A percentile compares a stretch with the other conserved stretches of the same genome.
phyloP scores from a whole-genome alignment of 306 rosid genomes.

The Trifolium fragiferum region DNA sequence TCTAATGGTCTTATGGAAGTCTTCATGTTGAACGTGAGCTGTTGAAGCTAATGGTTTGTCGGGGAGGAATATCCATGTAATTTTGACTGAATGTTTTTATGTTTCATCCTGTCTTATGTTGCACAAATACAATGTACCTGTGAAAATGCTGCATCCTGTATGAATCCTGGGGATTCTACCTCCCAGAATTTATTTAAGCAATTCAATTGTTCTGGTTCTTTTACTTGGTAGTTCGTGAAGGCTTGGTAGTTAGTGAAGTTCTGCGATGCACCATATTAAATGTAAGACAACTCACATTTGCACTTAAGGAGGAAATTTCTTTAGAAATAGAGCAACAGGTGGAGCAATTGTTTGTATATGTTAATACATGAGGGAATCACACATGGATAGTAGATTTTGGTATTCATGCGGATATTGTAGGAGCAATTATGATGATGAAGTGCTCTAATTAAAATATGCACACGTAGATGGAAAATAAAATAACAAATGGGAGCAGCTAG shows the following conservation, averaged over 20 bases:
- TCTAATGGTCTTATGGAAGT: slow-evolving; percentile 23
- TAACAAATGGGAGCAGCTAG: slow-evolving; percentile 16
- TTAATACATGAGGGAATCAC: slow-evolving; percentile 26
- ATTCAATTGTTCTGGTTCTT: slow-evolving; percentile 5
- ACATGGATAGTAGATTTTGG: slow-evolving; percentile 26
- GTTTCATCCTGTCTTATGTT: slow-evolving; percentile 12
- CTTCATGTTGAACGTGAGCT: slow-evolving; percentile 15
- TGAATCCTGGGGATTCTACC: slow-evolving; percentile 1
- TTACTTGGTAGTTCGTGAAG: slow-evolving; percentile 6
- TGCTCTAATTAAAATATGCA: background rate
- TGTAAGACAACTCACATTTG: slow-evolving; percentile 21
- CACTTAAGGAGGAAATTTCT: background rate
- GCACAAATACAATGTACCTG: slow-evolving; percentile 21
- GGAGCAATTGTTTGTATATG: slow-evolving; percentile 4
- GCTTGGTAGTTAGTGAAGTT: slow-evolving; percentile 12
- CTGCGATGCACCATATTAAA: background rate
- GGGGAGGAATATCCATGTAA: slow-evolving; percentile 16
- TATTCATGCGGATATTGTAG: background rate
- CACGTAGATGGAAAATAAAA: background rate
- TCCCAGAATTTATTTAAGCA: slow-evolving; percentile 10
- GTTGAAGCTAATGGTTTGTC: slow-evolving; percentile 24
- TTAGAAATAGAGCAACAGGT: background rate
- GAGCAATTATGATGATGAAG: background rate
- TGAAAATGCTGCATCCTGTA: slow-evolving; percentile 30
- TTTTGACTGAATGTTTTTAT: slow-evolving; percentile 30